Percentiles rank a stretch among this genome's conserved stretches.
phyloP scores from a whole-genome alignment of 805 yeast species.

The Wickerhamiella cacticola region DNA sequence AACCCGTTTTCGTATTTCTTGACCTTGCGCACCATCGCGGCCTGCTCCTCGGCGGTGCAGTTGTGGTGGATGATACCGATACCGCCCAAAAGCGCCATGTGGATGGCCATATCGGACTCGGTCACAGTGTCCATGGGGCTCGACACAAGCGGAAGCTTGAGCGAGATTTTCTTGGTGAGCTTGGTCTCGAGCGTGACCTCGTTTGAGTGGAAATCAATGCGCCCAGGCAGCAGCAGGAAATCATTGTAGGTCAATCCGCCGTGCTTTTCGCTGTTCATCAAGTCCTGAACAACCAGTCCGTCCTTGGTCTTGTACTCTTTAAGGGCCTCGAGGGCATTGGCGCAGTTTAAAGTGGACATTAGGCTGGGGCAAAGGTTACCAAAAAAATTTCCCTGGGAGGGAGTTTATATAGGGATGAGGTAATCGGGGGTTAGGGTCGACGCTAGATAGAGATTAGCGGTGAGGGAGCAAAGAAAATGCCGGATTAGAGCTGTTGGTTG shows the following conservation, averaged over 20 bases:
- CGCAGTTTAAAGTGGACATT: conserved; percentile 5
- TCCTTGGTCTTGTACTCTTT: conserved; percentile 58
- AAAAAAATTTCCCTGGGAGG: conserved; percentile 9
- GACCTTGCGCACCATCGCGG: conserved; percentile 94
- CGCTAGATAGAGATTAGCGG: too few species aligned
- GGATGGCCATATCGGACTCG: conserved; percentile 93
- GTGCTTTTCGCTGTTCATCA: conserved; percentile 79
- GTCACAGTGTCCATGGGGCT: conserved; percentile 99
- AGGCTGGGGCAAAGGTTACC: conserved; percentile 5
- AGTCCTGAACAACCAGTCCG: conserved; percentile 69
- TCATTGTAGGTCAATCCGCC: conserved; percentile 98
- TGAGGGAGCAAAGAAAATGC: too few species aligned
- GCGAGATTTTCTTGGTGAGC: conserved; percentile 80
- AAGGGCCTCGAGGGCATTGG: conserved; percentile 52
- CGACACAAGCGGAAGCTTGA: conserved; percentile 90
- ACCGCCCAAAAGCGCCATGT: conserved; percentile 97
- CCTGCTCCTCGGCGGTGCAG: conserved; percentile 94
- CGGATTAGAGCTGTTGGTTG: too few species aligned
- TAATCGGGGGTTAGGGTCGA: too few species aligned
- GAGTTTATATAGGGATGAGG: too few species aligned
- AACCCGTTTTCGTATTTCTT: conserved; percentile 97
- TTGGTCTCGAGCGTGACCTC: conserved; percentile 68
- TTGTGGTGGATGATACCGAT: conserved; percentile 98
- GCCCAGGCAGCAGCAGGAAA: conserved; percentile 89
- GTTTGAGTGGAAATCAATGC: conserved; percentile 75